Base-by-base conservation (phyloP, 805 yeast genomes). In the Starmerella ratchasimensis region DNA sequence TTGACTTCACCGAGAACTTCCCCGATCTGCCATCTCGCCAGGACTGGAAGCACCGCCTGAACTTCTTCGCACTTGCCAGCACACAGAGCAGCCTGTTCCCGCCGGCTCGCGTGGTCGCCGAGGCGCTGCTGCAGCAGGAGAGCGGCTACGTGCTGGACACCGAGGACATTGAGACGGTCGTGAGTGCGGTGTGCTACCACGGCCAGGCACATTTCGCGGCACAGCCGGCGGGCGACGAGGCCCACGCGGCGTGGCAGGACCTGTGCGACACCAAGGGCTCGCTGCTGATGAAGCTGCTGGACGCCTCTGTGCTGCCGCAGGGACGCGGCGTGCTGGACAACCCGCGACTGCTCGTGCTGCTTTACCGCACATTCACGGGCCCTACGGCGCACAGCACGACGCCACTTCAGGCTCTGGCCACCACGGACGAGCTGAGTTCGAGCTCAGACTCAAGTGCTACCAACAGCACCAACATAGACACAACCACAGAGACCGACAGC, bases 41-140 rank as follows among this genome's bases (percentile, higher is more conserved):
- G 22, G 54, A 57, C 25, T 57, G 60, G 61, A 47, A 57, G 17
- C 36, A 50, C 21, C 37, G 53, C 15, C 48, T 56, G 24, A 23
- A 22, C 14, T 46, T 54, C 26, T 54, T 52, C 23, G 41, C 55
- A 4, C 45, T 50, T 23, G 45, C 49, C 6, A 44, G 47, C 8
- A 21, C 36, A 8, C 26, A 23, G 16, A 42, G 46, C 38, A 31
- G 39, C 11, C 38, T 36, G 10, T 54, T 53, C 21, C 50, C 60
- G 0, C 41, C 48, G 10, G 31, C 42, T 10, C 20, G 33, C 14
- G 31, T 60, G 3, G 41, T 54, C 9, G 46, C 48, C 21, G 54
- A 45, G 22, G 43, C 57, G 6, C 39, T 45, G 13, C 25, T 36
- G 8, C 61, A 58, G 38, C 60, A 50, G 27, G 53, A 53, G 0